Conservation (phyloP, 164 flowering plant genomes). For the Cinnamomum chago region DNA sequence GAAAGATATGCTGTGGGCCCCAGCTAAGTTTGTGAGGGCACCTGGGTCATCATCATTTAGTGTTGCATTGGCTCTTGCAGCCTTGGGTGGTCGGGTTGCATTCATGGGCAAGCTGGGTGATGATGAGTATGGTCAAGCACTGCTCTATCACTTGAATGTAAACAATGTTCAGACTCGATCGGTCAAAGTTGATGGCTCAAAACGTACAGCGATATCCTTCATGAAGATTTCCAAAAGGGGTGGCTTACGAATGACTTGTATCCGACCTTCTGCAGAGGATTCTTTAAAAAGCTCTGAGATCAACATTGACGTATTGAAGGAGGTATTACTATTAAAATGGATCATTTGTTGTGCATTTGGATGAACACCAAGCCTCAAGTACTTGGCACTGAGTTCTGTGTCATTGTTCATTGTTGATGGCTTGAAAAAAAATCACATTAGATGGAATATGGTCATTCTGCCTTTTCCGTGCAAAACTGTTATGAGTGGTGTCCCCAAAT, state of each 20-base stretch:
- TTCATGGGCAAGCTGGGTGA: constrained; percentile 93
- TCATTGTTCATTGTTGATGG: not conserved
- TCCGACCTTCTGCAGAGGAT: constrained; percentile 79
- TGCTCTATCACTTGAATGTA: constrained; percentile 63
- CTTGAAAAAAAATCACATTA: too few relatives aligned
- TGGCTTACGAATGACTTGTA: constrained; percentile 50
- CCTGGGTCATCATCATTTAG: constrained; percentile 69
- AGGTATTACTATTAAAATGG: constrained; percentile 38
- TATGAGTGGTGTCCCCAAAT: not conserved
- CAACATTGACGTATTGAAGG: constrained; percentile 81
- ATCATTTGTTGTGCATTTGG: not conserved
- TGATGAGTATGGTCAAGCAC: constrained; percentile 69
- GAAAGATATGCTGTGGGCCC: constrained; percentile 65
- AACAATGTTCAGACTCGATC: constrained; percentile 76
- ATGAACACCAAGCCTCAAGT: not conserved
- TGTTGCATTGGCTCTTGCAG: constrained; percentile 79
- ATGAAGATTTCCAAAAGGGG: constrained; percentile 75
- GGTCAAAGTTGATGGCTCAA: constrained; percentile 51
- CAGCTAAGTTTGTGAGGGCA: constrained; percentile 60
- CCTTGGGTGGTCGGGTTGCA: constrained; percentile 80
- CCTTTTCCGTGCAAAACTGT: not conserved
- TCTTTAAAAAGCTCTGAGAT: constrained; percentile 70
- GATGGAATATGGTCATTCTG: not conserved
- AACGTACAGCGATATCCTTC: constrained; percentile 31
- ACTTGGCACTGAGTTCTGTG: not conserved